Evolutionary conservation across 116 monocot genomes (phyloP), one percentile per base, ranked within the genome.

Genomic region (Phalaenopsis hybrid): DNA sequence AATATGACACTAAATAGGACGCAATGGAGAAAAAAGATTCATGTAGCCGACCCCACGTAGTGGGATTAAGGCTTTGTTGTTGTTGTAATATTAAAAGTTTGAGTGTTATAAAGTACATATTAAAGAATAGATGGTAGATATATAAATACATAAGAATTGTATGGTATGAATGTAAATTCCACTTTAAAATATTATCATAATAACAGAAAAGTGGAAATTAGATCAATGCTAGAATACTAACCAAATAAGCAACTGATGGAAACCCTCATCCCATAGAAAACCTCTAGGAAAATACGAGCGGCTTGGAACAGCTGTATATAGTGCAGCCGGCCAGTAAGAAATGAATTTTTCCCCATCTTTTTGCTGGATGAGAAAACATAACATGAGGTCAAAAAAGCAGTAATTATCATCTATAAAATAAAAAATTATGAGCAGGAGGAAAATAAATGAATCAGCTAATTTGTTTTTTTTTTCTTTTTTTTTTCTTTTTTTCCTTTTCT

Each of bases 221-320:
- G 20, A 79, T 15, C 31, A 44, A 51, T 25, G 16, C 49, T 25
- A 72, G 44, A 80, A 8, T 80, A 87, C 88, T 87, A 81, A 96
- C 96, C 97, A 87, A 84, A 97, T 85, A 28, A 94, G 80, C 81
- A 97, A 79, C 86, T 97, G 93, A 88, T 97, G 97, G 81, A 97
- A 97, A 10, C 97, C 97, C 79, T 97, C 97, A 81, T 97, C 97
- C 97, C 97, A 97, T 41, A 97, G 83, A 83, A 97, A 97, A 10
- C 97, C 97, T 86, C 97, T 90, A 45, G 97, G 97, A 81, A 97
- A 97, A 84, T 91, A 90, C 44, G 97, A 93, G n/a, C 97, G 75
- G 84, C 97, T 97, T 50, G 97, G 97, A 70, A 94, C 94, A 84
- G 95, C 91, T 8, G 97, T 94, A 84, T 86, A 97, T 41, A 97